Evolutionary conservation across 371 early-diverging fungal genomes (phyloP).

Genomic region (Nosema granulosis): DNA sequence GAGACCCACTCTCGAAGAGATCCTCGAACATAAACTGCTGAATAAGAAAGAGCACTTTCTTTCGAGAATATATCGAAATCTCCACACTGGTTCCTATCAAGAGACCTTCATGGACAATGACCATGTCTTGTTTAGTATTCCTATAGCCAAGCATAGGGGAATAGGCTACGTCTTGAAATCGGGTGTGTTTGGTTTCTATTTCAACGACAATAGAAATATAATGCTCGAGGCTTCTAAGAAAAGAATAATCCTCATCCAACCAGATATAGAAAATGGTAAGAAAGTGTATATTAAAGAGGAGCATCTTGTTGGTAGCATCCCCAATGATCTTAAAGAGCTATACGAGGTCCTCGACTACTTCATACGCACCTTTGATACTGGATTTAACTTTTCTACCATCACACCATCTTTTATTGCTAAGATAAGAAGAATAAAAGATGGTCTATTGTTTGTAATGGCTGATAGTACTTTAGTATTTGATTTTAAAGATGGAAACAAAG

Average conservation of each 20-base stretch:
- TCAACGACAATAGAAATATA: slow-evolving; percentile 75
- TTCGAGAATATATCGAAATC: slow-evolving; percentile 41
- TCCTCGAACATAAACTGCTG: slow-evolving; percentile 66
- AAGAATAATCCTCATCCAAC: slow-evolving; percentile 38
- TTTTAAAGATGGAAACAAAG: slow-evolving; percentile 51
- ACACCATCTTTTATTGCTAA: slow-evolving; percentile 50
- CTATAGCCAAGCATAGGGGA: slow-evolving; percentile 74
- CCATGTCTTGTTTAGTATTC: slow-evolving; percentile 69
- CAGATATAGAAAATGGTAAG: slow-evolving; percentile 41
- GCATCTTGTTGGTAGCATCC: slow-evolving; percentile 51
- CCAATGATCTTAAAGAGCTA: slow-evolving; percentile 21
- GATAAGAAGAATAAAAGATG: slow-evolving; percentile 56
- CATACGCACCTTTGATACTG: slow-evolving; percentile 48
- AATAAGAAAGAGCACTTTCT: slow-evolving; percentile 47
- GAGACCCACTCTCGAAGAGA: slow-evolving; percentile 69
- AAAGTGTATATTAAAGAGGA: slow-evolving; percentile 58
- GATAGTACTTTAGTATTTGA: slow-evolving; percentile 60
- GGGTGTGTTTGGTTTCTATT: slow-evolving; percentile 74
- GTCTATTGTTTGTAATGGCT: slow-evolving; percentile 53
- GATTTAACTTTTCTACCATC: slow-evolving; percentile 22
- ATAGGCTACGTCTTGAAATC: slow-evolving; percentile 76
- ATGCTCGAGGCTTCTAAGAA: slow-evolving; percentile 25
- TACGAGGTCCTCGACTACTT: slow-evolving; percentile 48
- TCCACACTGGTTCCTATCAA: slow-evolving; percentile 26
- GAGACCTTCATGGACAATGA: slow-evolving; percentile 26